phyloP scores from a whole-genome alignment of 2,329 filamentous ascomycete genomes.

The Fusarium sp. region DNA sequence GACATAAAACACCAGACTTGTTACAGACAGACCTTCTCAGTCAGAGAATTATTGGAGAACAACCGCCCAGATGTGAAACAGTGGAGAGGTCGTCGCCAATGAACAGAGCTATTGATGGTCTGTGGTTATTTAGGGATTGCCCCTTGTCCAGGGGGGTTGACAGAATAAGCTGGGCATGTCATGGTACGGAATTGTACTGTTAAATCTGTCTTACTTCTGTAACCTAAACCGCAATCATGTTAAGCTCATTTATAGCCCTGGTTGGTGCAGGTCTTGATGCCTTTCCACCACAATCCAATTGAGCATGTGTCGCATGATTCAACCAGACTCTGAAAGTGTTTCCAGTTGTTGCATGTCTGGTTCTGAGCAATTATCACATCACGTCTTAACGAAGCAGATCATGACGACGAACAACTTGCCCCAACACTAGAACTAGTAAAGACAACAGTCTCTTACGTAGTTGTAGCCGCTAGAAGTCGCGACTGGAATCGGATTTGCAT shows the following conservation, averaged over 20 bases:
- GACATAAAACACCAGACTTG: conserved; percentile 33
- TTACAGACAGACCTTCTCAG: conserved; percentile 34
- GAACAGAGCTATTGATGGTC: conserved; percentile 5
- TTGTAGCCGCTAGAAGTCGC: neutral
- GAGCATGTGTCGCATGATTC: conserved; percentile 40
- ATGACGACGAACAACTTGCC: conserved; percentile 23
- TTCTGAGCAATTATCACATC: conserved; percentile 23
- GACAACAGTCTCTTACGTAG: conserved; percentile 28
- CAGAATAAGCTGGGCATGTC: conserved; percentile 9
- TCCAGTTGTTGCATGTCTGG: conserved; percentile 35
- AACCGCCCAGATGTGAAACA: conserved; percentile 37
- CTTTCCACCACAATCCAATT: conserved; percentile 15
- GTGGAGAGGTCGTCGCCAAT: conserved; percentile 36
- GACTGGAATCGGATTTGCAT: conserved; percentile 32
- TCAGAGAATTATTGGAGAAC: conserved; percentile 19
- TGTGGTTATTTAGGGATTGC: conserved; percentile 36
- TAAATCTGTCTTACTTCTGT: conserved; percentile 3
- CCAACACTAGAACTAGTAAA: neutral
- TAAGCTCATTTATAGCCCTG: conserved; percentile 26
- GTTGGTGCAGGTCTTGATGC: conserved; percentile 13
- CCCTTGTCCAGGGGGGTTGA: conserved; percentile 20
- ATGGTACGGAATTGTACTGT: fast-evolving
- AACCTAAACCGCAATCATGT: conserved; percentile 8
- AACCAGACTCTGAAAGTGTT: conserved; percentile 24
- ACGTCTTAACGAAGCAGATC: conserved; percentile 3